These are phyloP conservation scores for Backusella luteola DNA, from an alignment of 192 early-diverging fungal species.

Conservation along the genomic window DNA sequence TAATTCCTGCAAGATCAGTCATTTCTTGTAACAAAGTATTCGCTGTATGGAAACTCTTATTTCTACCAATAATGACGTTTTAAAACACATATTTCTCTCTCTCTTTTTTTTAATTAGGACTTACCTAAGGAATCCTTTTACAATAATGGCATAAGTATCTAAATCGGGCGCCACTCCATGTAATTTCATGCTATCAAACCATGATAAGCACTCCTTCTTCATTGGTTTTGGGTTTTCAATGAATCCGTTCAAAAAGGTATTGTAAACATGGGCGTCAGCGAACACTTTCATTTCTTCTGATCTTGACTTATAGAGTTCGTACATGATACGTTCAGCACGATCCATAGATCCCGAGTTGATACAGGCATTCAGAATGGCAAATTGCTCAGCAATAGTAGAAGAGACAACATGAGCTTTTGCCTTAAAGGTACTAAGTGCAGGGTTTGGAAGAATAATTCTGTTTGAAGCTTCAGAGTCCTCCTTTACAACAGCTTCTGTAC, in stretches of 20 bases:
- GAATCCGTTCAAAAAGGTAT: conserved; percentile 80
- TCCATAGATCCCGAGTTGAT: conserved; percentile 69
- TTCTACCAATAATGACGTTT: conserved; percentile 24
- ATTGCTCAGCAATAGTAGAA: conserved; percentile 59
- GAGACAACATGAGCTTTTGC: conserved; percentile 27
- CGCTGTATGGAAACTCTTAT: conserved; percentile 42
- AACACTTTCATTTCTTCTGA: conserved; percentile 68
- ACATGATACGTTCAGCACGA: conserved; percentile 72
- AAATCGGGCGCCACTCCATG: conserved; percentile 60
- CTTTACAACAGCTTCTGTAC: neutral
- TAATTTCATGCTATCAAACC: conserved; percentile 67
- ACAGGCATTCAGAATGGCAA: conserved; percentile 77
- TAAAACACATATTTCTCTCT: conserved; percentile 7
- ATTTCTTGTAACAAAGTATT: conserved; percentile 48
- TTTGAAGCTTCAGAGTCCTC: neutral
- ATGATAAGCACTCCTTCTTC: conserved; percentile 57
- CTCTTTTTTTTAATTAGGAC: conserved; percentile 16
- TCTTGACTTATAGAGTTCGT: conserved; percentile 60
- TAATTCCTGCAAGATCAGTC: conserved; percentile 27
- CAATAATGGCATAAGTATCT: conserved; percentile 76
- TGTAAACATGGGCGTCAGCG: conserved; percentile 71
- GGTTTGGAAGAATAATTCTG: conserved; percentile 33
- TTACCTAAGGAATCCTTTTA: conserved; percentile 66
- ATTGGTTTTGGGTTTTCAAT: conserved; percentile 52
- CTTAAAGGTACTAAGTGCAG: conserved; percentile 25